These are phyloP conservation scores for Skeletonema tropicum DNA, from an alignment of 108 stramenopile genomes.

Conservation along the genomic window DNA sequence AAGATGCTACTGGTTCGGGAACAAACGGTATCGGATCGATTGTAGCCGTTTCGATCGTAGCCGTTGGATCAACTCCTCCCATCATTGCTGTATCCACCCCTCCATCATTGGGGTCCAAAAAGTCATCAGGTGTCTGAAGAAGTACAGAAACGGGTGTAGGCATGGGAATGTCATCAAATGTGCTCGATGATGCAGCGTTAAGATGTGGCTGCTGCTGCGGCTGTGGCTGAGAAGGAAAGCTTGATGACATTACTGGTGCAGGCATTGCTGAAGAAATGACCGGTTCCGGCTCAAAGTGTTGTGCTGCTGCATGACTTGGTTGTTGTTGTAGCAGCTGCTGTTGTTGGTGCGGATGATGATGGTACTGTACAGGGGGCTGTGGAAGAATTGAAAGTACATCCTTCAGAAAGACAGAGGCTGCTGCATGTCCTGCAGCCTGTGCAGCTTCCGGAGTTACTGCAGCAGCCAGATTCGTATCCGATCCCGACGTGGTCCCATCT, in stretches of 20 bases:
- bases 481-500: slow-evolving; percentile 6
- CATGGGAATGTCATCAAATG: slow-evolving; percentile 50
- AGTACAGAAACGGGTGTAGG: slow-evolving; percentile 53
- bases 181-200: background rate
- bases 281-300: background rate
- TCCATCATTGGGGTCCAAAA: slow-evolving; percentile 22
- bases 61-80: slow-evolving; percentile 20
- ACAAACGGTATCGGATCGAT: background rate
- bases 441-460: slow-evolving; percentile 47
- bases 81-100: background rate
- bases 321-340: slow-evolving; percentile 16
- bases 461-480: background rate
- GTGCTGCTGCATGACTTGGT: too few relatives aligned
- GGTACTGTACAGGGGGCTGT: slow-evolving; percentile 6
- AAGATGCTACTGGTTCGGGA: slow-evolving; percentile 9
- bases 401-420: slow-evolving; percentile 28
- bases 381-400: slow-evolving; percentile 49
- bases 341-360: slow-evolving; percentile 1
- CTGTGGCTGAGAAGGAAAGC: background rate
- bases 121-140: slow-evolving; percentile 47
- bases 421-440: slow-evolving; percentile 47
- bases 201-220: background rate
- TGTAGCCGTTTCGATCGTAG: slow-evolving; percentile 7
- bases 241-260: slow-evolving; percentile 4
- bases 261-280: background rate